A percentile compares a stretch with the other conserved stretches of the same genome.
phyloP scores from a whole-genome alignment of 805 yeast species.

The Wickerhamomyces subpelliculosus region DNA sequence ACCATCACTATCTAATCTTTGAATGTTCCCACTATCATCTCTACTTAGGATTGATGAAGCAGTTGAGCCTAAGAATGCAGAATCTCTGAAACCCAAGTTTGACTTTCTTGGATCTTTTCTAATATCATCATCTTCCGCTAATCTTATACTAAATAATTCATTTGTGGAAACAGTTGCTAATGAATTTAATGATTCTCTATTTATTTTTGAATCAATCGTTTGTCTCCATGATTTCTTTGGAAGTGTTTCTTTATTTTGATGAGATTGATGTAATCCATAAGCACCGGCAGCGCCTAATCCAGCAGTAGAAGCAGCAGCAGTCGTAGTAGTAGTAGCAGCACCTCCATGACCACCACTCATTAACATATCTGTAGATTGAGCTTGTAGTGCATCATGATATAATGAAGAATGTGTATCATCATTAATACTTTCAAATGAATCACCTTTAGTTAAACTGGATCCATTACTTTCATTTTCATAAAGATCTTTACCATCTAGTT shows the following conservation, averaged over 20 bases:
- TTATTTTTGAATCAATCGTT: constrained; percentile 21
- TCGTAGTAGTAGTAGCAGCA: constrained; percentile 2
- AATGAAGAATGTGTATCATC: constrained; percentile 23
- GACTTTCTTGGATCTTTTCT: constrained; percentile 37
- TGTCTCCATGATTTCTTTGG: constrained; percentile 58
- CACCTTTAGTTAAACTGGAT: constrained; percentile 48
- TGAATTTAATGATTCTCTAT: constrained; percentile 64
- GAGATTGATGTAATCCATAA: too few species aligned
- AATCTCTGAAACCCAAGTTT: constrained; percentile 32
- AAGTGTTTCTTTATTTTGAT: constrained; percentile 11
- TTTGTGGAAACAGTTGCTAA: constrained; percentile 81
- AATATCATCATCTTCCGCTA: constrained; percentile 53
- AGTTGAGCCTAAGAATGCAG: constrained; percentile 28
- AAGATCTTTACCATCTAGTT: constrained; percentile 35
- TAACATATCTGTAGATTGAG: constrained; percentile 34
- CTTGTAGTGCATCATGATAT: constrained; percentile 32
- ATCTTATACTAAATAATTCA: constrained; percentile 70
- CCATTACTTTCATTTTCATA: constrained; percentile 30
- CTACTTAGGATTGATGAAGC: constrained; percentile 20
- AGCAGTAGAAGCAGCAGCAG: not conserved
- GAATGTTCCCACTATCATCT: constrained; percentile 23
- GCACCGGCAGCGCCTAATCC: too few species aligned
- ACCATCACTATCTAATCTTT: constrained; percentile 22
- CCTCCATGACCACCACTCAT: constrained; percentile 17
- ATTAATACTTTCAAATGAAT: constrained; percentile 22